phyloP scores from a whole-genome alignment of 805 yeast genomes.

The Tetrapisispora phaffii region DNA sequence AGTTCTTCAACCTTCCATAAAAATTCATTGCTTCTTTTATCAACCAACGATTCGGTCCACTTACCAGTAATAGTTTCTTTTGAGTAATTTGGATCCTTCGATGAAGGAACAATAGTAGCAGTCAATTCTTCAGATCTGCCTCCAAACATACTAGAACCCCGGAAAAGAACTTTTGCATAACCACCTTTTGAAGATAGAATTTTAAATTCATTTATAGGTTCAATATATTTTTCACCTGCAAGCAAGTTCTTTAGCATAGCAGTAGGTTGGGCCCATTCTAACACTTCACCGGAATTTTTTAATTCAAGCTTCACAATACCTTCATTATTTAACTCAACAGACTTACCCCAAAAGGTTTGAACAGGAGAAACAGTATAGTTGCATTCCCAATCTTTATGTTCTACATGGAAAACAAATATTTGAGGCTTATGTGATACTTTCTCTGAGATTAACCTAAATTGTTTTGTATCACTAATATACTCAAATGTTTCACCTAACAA shows the following conservation, averaged over 20 bases:
- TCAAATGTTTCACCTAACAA: slow-evolving; percentile 89
- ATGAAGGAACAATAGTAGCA: slow-evolving; percentile 31
- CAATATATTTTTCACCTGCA: slow-evolving; percentile 91
- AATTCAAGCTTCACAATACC: slow-evolving; percentile 57
- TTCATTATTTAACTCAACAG: slow-evolving; percentile 67
- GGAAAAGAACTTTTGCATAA: slow-evolving; percentile 63
- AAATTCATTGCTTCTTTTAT: slow-evolving; percentile 28
- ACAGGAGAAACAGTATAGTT: slow-evolving; percentile 58
- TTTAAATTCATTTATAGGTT: slow-evolving; percentile 64
- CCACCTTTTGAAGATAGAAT: slow-evolving; percentile 61
- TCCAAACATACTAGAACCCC: slow-evolving; percentile 72
- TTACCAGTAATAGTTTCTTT: slow-evolving; percentile 42
- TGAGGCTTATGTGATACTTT: slow-evolving; percentile 81
- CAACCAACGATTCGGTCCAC: slow-evolving; percentile 66
- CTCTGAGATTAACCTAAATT: slow-evolving; percentile 66
- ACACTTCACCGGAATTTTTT: slow-evolving; percentile 52
- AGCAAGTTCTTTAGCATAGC: slow-evolving; percentile 75
- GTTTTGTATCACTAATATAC: slow-evolving; percentile 72
- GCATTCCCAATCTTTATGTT: slow-evolving; percentile 61
- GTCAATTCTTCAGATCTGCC: slow-evolving; percentile 61
- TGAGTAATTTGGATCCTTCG: slow-evolving; percentile 10
- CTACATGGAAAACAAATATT: slow-evolving; percentile 72
- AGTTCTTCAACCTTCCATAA: slow-evolving; percentile 70
- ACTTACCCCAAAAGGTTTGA: slow-evolving; percentile 93
- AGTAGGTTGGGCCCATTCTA: slow-evolving; percentile 75